Evolutionary conservation across 257 asterid genomes (phyloP).

Genomic region (Craterostigma plantagineum): DNA sequence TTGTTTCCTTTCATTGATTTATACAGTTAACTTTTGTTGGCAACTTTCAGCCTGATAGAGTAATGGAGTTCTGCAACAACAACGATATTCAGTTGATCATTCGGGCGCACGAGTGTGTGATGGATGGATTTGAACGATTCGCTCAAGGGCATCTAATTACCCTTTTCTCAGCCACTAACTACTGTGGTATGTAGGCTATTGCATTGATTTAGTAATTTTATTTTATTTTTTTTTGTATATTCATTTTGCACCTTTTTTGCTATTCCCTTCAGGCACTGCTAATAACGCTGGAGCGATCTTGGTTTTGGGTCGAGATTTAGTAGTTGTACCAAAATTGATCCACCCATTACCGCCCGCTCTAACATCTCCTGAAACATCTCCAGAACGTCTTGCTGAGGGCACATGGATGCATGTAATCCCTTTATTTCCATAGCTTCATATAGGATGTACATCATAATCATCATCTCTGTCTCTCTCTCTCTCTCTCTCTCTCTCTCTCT

Average conservation of each 20-base stretch:
- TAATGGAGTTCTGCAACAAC: slow-evolving; percentile 87
- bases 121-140: slow-evolving; percentile 99
- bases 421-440: slow-evolving; percentile 7
- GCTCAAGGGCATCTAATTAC: slow-evolving; percentile 97
- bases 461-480: too few species aligned
- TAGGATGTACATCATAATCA: too few species aligned
- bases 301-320: slow-evolving; percentile 96
- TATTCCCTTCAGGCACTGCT: slow-evolving; percentile 51
- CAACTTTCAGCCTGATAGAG: slow-evolving; percentile 73
- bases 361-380: slow-evolving; percentile 83
- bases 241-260: too few species aligned
- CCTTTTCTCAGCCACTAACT: slow-evolving; percentile 91
- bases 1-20: too few species aligned
- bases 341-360: slow-evolving; percentile 89
- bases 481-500: too few species aligned
- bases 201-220: too few species aligned
- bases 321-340: slow-evolving; percentile 87
- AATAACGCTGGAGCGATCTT: slow-evolving; percentile 97
- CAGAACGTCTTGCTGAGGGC: slow-evolving; percentile 68
- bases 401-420: slow-evolving; percentile 89
- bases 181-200: slow-evolving; percentile 43
- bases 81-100: slow-evolving; percentile 87
- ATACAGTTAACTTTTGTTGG: too few species aligned
- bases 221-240: too few species aligned
- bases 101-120: slow-evolving; percentile 97